These are phyloP conservation scores for Mucor ambiguus DNA, from an alignment of 371 early-diverging fungal species.

Conservation along the genomic window DNA sequence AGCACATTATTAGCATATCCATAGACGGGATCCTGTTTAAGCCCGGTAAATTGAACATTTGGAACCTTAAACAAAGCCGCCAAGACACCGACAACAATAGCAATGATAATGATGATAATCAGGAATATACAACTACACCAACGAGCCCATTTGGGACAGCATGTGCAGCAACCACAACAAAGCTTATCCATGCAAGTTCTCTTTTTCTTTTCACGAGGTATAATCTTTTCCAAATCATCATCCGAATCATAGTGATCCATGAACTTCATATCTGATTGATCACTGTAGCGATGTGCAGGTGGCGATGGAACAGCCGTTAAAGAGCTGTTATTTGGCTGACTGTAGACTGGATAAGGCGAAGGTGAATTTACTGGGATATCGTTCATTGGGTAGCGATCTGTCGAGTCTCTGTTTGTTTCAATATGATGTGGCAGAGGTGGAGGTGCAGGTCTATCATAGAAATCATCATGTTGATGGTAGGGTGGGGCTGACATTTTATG, in stretches of 20 bases:
- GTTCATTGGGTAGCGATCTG: conserved; percentile 19
- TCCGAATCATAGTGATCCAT: conserved; percentile 30
- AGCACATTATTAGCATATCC: conserved; percentile 14
- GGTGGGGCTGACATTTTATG: conserved; percentile 14
- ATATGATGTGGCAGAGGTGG: conserved; percentile 25
- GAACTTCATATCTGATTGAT: conserved; percentile 25
- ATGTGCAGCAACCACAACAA: conserved; percentile 54
- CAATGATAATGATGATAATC: conserved; percentile 40
- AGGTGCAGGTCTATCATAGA: conserved; percentile 8
- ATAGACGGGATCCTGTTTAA: conserved; percentile 29
- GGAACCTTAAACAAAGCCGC: conserved; percentile 49
- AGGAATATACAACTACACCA: conserved; percentile 45
- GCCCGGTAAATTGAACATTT: conserved; percentile 37
- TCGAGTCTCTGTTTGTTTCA: conserved; percentile 11
- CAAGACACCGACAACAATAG: conserved; percentile 45
- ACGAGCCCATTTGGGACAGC: conserved; percentile 52
- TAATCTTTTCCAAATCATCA: conserved; percentile 29
- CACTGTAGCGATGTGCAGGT: background rate
- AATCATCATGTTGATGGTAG: conserved; percentile 11
- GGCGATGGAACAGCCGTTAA: conserved; percentile 2
- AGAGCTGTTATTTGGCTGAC: background rate
- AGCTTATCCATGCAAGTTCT: conserved; percentile 47
- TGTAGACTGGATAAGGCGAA: conserved; percentile 19
- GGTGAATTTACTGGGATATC: conserved; percentile 26
- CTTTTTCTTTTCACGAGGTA: conserved; percentile 24